Evolutionary conservation across 1,284 basidiomycete species (phyloP).

Genomic region (Sporisorium scitamineum): DNA sequence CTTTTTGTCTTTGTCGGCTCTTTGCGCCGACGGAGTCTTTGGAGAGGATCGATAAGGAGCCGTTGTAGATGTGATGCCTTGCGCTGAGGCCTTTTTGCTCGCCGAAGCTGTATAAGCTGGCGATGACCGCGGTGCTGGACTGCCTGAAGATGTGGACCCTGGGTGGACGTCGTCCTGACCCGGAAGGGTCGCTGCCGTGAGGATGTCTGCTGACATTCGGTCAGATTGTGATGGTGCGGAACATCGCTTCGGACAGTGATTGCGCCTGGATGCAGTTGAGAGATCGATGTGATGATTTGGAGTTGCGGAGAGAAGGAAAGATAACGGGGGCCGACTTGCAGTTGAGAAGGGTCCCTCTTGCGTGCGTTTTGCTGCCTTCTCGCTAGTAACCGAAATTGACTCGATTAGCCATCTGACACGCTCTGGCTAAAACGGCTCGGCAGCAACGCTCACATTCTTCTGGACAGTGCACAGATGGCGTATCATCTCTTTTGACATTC

Average conservation of each 20-base stretch:
- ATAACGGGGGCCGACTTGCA: neutral
- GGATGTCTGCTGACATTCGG: conserved; percentile 14
- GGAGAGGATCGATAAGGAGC: conserved; percentile 16
- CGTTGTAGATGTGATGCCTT: neutral
- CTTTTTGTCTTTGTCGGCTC: conserved; percentile 18
- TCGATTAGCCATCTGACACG: neutral
- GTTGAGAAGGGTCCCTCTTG: conserved; percentile 15
- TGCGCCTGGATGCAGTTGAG: conserved; percentile 3
- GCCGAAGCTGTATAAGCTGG: conserved; percentile 1
- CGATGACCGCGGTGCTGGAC: neutral
- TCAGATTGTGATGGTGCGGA: neutral
- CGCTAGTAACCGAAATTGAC: conserved; percentile 25
- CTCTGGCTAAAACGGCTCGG: no score
- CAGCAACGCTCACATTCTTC: no score
- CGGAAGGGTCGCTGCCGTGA: neutral
- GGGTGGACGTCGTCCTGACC: conserved; percentile 1
- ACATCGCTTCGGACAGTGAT: neutral
- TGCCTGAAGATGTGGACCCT: neutral
- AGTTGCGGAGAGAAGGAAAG: neutral
- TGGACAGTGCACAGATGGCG: no score
- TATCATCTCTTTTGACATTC: no score
- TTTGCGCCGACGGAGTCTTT: neutral
- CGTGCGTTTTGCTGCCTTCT: conserved; percentile 14
- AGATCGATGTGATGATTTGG: conserved; percentile 9
- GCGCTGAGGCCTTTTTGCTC: neutral